phyloP scores from a whole-genome alignment of 257 asterid species.

The Mentha longifolia region DNA sequence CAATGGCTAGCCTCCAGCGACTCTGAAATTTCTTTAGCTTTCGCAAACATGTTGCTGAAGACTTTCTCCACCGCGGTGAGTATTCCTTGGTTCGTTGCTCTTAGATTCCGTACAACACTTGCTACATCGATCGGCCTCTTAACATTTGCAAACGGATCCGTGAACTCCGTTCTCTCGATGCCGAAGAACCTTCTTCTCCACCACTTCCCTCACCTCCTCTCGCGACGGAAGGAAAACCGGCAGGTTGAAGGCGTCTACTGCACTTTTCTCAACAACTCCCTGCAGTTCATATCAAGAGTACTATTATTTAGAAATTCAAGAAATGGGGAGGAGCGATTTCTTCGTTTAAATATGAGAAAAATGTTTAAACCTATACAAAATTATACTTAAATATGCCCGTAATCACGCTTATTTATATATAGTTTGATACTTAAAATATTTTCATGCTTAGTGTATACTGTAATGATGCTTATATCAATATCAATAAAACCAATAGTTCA shows the following conservation, averaged over 20 bases:
- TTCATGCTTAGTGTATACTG: no score
- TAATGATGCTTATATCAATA: no score
- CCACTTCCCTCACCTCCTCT: constrained; percentile 25
- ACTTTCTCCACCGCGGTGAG: constrained; percentile 25
- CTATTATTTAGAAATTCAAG: no score
- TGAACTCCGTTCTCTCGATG: constrained; percentile 20
- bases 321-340: no score
- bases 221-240: constrained; percentile 13
- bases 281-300: no score
- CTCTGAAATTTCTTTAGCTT: constrained; percentile 16
- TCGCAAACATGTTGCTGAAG: constrained; percentile 22
- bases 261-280: constrained; percentile 38
- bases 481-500: no score
- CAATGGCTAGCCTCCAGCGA: not conserved
- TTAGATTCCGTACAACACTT: constrained; percentile 23
- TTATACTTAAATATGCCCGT: no score
- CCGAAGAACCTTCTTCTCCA: constrained; percentile 37
- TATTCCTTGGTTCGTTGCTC: constrained; percentile 30
- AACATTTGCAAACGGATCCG: not conserved
- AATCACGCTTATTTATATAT: no score
- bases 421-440: no score
- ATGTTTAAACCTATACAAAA: no score
- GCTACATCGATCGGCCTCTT: not conserved
- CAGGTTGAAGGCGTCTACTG: constrained; percentile 40
- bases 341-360: no score